These are phyloP conservation scores for Aspergillus sp. DNA, from an alignment of 2,329 filamentous ascomycete genomes.

Conservation along the genomic window DNA sequence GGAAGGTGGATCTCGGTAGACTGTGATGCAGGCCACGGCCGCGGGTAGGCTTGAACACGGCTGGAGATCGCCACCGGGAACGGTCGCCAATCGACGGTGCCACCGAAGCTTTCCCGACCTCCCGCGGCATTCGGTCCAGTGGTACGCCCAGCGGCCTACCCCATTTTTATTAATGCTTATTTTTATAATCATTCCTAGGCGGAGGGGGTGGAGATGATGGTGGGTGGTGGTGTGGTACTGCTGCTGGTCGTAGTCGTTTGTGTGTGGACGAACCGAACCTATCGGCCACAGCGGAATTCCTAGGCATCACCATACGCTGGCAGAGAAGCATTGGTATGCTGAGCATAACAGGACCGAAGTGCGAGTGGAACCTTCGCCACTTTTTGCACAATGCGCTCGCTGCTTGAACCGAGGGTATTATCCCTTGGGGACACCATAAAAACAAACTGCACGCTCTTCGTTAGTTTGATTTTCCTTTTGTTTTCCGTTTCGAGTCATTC, in stretches of 20 bases:
- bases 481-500: background rate
- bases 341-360: conserved; percentile 18
- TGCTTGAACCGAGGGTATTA: background rate
- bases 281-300: background rate
- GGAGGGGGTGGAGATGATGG: background rate
- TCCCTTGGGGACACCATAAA: conserved; percentile 8
- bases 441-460: conserved; percentile 11
- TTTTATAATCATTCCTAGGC: background rate
- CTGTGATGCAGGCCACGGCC: conserved; percentile 12
- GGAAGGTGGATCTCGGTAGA: background rate
- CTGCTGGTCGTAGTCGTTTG: background rate
- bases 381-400: conserved; percentile 11
- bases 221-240: background rate
- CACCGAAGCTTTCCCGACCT: conserved; percentile 3
- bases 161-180: conserved; percentile 1
- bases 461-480: background rate
- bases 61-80: conserved; percentile 3
- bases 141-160: background rate
- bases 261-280: background rate
- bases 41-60: conserved; percentile 10
- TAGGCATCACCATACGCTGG: conserved; percentile 10
- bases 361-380: conserved; percentile 9
- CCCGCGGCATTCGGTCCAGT: background rate
- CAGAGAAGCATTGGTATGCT: conserved; percentile 14
- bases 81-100: background rate